Evolutionary conservation across 2,329 filamentous ascomycete genomes (phyloP).

Genomic region (Sarocladium oryzae): DNA sequence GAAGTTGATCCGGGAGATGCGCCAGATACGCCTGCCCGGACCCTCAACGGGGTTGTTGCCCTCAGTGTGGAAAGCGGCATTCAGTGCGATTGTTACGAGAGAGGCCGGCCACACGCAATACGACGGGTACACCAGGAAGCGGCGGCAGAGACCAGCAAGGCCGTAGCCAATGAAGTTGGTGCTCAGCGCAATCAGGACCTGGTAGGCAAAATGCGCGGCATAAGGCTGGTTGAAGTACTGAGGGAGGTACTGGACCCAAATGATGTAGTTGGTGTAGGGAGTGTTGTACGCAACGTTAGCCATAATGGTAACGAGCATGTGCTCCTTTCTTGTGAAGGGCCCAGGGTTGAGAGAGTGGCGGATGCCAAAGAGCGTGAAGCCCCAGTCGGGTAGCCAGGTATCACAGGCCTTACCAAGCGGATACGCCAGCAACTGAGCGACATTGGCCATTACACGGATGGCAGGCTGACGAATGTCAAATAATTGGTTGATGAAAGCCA

Average conservation of each 20-base stretch:
- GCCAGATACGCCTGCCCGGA: constrained; percentile 37
- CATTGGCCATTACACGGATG: constrained; percentile 47
- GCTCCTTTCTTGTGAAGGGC: constrained; percentile 53
- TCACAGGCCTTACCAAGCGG: constrained; percentile 47
- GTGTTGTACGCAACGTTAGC: constrained; percentile 51
- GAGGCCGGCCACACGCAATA: constrained; percentile 53
- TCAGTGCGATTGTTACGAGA: constrained; percentile 48
- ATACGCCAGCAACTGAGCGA: constrained; percentile 51
- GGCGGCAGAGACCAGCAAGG: constrained; percentile 46
- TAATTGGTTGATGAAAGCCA: constrained; percentile 49
- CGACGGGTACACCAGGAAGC: constrained; percentile 49
- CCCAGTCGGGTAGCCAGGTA: constrained; percentile 42
- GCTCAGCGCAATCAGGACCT: constrained; percentile 47
- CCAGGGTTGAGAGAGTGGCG: constrained; percentile 48
- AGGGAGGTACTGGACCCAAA: constrained; percentile 46
- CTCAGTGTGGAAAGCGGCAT: constrained; percentile 45
- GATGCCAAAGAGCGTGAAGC: constrained; percentile 39
- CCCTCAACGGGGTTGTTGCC: constrained; percentile 32
- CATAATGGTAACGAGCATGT: constrained; percentile 56
- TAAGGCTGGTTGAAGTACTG: constrained; percentile 49
- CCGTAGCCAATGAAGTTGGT: constrained; percentile 57
- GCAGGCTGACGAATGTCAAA: constrained; percentile 51
- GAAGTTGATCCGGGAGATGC: constrained; percentile 44
- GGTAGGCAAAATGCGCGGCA: constrained; percentile 45
- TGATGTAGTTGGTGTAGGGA: constrained; percentile 49